Evolutionary conservation across 345 rosid genomes (phyloP).

Genomic region (Litchi chinensis): DNA sequence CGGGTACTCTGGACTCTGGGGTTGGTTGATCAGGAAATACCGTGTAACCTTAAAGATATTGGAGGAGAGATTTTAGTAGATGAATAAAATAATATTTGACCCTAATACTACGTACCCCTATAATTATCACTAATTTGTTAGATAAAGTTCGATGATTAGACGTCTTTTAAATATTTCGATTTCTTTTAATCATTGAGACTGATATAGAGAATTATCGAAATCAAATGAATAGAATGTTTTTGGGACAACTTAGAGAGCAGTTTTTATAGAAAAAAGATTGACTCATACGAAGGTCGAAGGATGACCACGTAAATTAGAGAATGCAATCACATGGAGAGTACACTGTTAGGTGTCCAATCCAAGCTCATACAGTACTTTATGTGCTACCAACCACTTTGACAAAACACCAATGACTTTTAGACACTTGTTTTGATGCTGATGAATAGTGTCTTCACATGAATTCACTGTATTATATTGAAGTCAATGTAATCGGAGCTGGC

Average conservation of each 20-base stretch:
- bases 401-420: neutral
- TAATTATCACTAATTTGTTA: neutral
- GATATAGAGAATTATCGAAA: too few relatives aligned
- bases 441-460: neutral
- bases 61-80: neutral
- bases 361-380: too few relatives aligned
- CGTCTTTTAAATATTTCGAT: too few relatives aligned
- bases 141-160: neutral
- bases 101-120: neutral
- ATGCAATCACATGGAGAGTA: too few relatives aligned
- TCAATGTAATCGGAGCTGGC: neutral
- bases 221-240: too few relatives aligned
- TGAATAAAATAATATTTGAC: constrained; percentile 24
- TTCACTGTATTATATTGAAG: neutral
- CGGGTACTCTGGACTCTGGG: neutral
- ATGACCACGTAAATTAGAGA: too few relatives aligned
- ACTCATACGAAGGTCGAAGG: too few relatives aligned
- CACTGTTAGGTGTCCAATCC: too few relatives aligned
- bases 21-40: neutral
- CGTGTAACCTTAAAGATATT: neutral
- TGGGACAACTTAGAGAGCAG: too few relatives aligned
- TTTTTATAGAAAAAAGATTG: too few relatives aligned
- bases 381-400: too few relatives aligned
- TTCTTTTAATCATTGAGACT: too few relatives aligned
- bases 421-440: neutral